These are phyloP conservation scores for Fusarium cicatricum DNA, from an alignment of 2,329 filamentous ascomycete species.

Conservation along the genomic window DNA sequence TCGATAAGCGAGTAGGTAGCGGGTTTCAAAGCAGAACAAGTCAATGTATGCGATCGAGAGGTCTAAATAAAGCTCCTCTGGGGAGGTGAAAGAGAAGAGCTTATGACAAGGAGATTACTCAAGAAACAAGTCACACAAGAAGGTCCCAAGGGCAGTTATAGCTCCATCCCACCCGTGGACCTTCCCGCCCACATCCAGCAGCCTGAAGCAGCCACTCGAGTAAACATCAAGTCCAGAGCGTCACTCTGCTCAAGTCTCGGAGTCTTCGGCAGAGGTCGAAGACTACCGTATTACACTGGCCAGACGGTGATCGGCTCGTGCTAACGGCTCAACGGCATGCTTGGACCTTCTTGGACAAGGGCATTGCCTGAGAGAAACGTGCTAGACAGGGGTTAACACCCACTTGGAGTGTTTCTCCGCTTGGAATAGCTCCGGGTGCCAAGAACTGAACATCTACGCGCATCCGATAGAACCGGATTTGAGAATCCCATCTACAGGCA, in stretches of 20 bases:
- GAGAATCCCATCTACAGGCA: neutral
- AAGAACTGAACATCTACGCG: neutral
- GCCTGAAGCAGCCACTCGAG: constrained; percentile 2
- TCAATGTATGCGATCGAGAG: constrained; percentile 27
- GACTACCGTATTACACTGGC: constrained; percentile 20
- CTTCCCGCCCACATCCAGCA: neutral
- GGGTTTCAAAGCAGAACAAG: constrained; percentile 29
- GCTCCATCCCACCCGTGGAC: neutral
- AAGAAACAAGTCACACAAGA: neutral
- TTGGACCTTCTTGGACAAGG: constrained; percentile 4
- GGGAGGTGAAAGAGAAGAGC: constrained; percentile 5
- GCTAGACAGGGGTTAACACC: too few species aligned
- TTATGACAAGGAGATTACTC: constrained; percentile 6
- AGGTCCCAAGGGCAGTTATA: too few species aligned
- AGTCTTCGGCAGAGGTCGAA: constrained; percentile 26
- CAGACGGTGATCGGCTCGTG: constrained; percentile 12
- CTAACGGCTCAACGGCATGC: neutral
- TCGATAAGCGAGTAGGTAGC: constrained; percentile 31
- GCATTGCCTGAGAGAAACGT: neutral
- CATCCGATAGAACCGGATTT: constrained; percentile 1
- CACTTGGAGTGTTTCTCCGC: constrained; percentile 6
- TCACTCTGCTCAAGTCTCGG: constrained; percentile 8
- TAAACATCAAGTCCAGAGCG: neutral
- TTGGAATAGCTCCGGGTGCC: too few species aligned
- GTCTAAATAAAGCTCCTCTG: constrained; percentile 11